These are phyloP conservation scores for Lactarius pseudohatsudake DNA, from an alignment of 768 basidiomycete genomes.

Conservation along the genomic window DNA sequence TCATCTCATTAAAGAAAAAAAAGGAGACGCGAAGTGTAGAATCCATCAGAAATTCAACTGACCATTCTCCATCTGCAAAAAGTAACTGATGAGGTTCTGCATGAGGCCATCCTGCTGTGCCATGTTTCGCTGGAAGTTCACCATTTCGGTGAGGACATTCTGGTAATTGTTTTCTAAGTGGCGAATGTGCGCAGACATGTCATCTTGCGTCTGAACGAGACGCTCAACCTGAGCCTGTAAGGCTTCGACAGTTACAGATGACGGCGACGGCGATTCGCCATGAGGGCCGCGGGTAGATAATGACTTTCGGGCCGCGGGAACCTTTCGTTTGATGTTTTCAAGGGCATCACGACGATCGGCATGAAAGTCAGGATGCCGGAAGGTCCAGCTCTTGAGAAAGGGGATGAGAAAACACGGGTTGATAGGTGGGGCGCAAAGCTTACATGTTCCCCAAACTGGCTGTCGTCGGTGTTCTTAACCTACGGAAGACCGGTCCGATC, in stretches of 20 bases:
- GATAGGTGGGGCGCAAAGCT: slow-evolving; percentile 36
- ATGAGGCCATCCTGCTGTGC: slow-evolving; percentile 84
- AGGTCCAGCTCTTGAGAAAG: slow-evolving; percentile 45
- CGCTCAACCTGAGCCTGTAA: slow-evolving; percentile 53
- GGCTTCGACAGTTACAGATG: slow-evolving; percentile 35
- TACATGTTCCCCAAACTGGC: slow-evolving; percentile 63
- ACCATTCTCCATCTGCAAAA: slow-evolving; percentile 68
- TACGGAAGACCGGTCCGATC: slow-evolving; percentile 29
- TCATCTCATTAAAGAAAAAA: not conserved
- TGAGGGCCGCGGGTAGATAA: slow-evolving; percentile 26
- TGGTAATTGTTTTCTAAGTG: slow-evolving; percentile 65
- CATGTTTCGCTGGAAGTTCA: slow-evolving; percentile 69
- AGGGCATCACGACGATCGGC: slow-evolving; percentile 53
- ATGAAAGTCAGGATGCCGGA: slow-evolving; percentile 54
- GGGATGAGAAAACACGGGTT: slow-evolving; percentile 25
- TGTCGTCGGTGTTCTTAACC: slow-evolving; percentile 85
- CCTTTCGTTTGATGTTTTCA: slow-evolving; percentile 67
- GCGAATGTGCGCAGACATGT: slow-evolving; percentile 53
- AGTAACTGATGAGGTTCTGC: slow-evolving; percentile 79
- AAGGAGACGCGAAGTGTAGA: slow-evolving; percentile 3
- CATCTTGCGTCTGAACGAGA: slow-evolving; percentile 48
- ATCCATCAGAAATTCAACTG: slow-evolving; percentile 36
- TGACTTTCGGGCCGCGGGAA: slow-evolving; percentile 43
- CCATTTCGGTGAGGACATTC: slow-evolving; percentile 68
- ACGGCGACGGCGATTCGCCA: slow-evolving; percentile 34